phyloP scores from a whole-genome alignment of 257 asterid species.

The Apocynum venetum region DNA sequence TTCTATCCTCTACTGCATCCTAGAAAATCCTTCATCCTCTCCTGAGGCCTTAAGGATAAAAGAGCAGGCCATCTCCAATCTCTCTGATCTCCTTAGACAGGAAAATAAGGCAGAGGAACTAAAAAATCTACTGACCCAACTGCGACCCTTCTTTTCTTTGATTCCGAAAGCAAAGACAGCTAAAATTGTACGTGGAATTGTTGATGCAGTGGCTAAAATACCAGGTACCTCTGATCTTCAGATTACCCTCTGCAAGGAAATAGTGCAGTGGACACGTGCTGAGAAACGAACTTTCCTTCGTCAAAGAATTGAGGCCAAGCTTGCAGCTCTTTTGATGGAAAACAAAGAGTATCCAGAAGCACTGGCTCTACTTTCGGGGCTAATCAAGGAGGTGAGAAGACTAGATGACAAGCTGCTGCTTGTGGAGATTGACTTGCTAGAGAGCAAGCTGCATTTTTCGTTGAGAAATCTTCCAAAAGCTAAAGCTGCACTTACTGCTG shows the following conservation, averaged over 20 bases:
- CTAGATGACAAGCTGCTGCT: constrained; percentile 46
- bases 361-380: constrained; percentile 36
- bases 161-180: constrained; percentile 50
- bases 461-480: constrained; percentile 47
- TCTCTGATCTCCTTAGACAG: constrained; percentile 39
- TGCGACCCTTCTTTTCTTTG: constrained; percentile 28
- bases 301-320: constrained; percentile 44
- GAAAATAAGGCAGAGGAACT: constrained; percentile 16
- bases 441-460: constrained; percentile 45
- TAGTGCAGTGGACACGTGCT: constrained; percentile 41
- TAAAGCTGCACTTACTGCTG: constrained; percentile 46
- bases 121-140: constrained; percentile 9
- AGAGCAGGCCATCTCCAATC: constrained; percentile 42
- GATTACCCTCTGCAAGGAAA: constrained; percentile 43
- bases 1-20: constrained; percentile 31
- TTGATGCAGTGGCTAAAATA: constrained; percentile 40
- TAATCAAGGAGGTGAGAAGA: constrained; percentile 44
- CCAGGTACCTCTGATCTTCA: constrained; percentile 44
- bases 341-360: constrained; percentile 43
- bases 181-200: constrained; percentile 39
- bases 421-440: constrained; percentile 45
- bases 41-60: constrained; percentile 39
- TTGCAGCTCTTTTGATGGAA: constrained; percentile 45
- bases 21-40: constrained; percentile 39
- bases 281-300: constrained; percentile 51